Conservation (phyloP, 345 rosid genomes). For the Crucihimalaya himalaica region DNA sequence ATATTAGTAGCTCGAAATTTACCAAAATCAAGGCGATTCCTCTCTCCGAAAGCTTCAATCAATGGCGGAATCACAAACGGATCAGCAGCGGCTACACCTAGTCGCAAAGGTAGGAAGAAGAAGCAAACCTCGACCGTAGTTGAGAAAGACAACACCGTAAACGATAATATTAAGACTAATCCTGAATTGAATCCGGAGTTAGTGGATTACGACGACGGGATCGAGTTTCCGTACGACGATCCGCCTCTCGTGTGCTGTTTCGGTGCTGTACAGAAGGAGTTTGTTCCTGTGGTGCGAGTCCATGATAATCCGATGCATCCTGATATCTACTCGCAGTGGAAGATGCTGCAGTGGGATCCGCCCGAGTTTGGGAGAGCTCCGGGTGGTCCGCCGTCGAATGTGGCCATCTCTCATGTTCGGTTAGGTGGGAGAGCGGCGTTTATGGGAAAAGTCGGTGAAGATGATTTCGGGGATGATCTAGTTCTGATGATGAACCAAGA, state of each 20-base stretch:
- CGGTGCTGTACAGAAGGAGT: slow-evolving; percentile 81
- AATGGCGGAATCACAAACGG: slow-evolving; percentile 43
- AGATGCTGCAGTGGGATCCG: slow-evolving; percentile 94
- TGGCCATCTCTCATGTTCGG: slow-evolving; percentile 82
- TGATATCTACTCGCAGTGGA: slow-evolving; percentile 87
- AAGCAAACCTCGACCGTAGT: slow-evolving; percentile 34
- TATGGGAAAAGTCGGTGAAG: slow-evolving; percentile 90
- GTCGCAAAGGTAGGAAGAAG: slow-evolving; percentile 69
- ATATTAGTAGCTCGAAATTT: background rate
- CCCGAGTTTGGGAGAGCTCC: slow-evolving; percentile 88
- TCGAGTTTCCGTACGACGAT: slow-evolving; percentile 69
- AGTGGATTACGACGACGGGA: slow-evolving; percentile 69
- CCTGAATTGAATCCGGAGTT: slow-evolving; percentile 32
- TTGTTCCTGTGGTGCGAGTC: slow-evolving; percentile 80
- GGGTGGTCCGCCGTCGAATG: slow-evolving; percentile 84
- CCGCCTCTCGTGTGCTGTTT: slow-evolving; percentile 91
- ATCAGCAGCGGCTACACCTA: slow-evolving; percentile 51
- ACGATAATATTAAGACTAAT: slow-evolving; percentile 20
- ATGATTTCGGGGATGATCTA: slow-evolving; percentile 66
- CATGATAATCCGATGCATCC: slow-evolving; percentile 79
- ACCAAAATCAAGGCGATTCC: background rate
- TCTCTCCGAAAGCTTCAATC: slow-evolving; percentile 41
- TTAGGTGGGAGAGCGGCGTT: slow-evolving; percentile 91
- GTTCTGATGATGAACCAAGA: slow-evolving; percentile 85
- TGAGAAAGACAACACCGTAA: slow-evolving; percentile 33